A percentile compares a stretch with the other conserved stretches of the same genome.
These are phyloP conservation scores for Colletotrichum sp. DNA, from an alignment of 2,329 filamentous ascomycete species.

Conservation along the genomic window DNA sequence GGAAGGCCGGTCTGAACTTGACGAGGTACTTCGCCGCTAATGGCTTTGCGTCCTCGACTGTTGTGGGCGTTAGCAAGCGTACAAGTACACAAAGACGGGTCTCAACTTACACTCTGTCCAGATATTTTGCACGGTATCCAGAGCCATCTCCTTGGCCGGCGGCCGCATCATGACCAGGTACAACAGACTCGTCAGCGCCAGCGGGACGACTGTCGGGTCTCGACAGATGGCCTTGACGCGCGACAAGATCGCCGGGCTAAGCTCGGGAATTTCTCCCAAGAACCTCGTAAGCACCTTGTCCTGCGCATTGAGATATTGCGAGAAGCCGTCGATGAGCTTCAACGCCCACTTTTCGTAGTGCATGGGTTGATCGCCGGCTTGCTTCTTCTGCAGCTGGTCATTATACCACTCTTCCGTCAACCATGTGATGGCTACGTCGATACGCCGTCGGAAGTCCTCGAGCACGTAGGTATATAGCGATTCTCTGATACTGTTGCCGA, in stretches of 20 bases:
- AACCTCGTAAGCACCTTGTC: constrained; percentile 92
- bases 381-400: constrained; percentile 62
- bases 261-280: constrained; percentile 85
- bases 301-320: constrained; percentile 88
- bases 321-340: constrained; percentile 84
- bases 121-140: constrained; percentile 70
- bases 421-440: constrained; percentile 92
- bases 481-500: constrained; percentile 78
- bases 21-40: constrained; percentile 67
- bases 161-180: constrained; percentile 73
- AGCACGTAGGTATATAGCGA: constrained; percentile 84
- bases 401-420: constrained; percentile 98
- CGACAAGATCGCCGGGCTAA: constrained; percentile 74
- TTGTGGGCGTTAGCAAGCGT: constrained; percentile 21
- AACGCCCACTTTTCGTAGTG: constrained; percentile 84
- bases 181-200: constrained; percentile 68
- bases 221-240: constrained; percentile 73
- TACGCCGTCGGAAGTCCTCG: constrained; percentile 88
- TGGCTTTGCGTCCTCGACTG: constrained; percentile 67
- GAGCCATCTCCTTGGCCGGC: constrained; percentile 65
- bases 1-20: constrained; percentile 64
- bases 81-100: not conserved
- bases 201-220: constrained; percentile 67
- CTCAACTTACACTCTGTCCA: constrained; percentile 67
- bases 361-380: constrained; percentile 52